These are phyloP conservation scores for Thozetella sp. DNA, from an alignment of 495 filamentous ascomycete genomes.

Conservation along the genomic window DNA sequence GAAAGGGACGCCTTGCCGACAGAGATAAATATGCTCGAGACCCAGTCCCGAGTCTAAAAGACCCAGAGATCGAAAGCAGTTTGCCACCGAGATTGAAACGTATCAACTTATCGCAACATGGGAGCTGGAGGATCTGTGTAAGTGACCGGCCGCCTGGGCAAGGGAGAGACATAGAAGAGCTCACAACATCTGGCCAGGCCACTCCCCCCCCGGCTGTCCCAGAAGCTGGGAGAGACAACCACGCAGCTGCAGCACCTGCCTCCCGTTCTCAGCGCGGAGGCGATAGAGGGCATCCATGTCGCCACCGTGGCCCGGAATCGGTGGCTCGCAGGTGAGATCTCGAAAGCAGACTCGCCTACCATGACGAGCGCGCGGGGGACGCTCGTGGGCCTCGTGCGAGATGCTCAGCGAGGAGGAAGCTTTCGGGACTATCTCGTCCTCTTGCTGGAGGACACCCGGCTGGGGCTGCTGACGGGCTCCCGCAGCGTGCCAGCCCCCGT, in stretches of 20 bases:
- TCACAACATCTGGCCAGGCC: not conserved
- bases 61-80: not conserved
- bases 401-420: not conserved
- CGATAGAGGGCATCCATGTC: not conserved
- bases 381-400: not conserved
- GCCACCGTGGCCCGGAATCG: not conserved
- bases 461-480: not conserved
- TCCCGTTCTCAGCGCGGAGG: not conserved
- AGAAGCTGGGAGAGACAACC: not conserved
- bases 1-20: too few relatives aligned
- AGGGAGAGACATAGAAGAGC: not conserved
- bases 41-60: too few relatives aligned
- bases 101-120: not conserved
- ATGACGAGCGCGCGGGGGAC: not conserved
- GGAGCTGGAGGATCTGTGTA: not conserved
- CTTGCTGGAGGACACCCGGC: not conserved
- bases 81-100: not conserved
- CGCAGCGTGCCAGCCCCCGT: not conserved
- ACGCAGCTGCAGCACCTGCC: conserved; percentile 4
- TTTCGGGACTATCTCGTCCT: conserved; percentile 5
- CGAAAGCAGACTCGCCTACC: not conserved
- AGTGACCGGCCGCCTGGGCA: too few relatives aligned
- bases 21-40: not conserved
- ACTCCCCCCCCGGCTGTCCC: not conserved
- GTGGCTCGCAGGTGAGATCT: not conserved